phyloP scores from a whole-genome alignment of 208 protist species.

The Crithidia fasciculata region DNA sequence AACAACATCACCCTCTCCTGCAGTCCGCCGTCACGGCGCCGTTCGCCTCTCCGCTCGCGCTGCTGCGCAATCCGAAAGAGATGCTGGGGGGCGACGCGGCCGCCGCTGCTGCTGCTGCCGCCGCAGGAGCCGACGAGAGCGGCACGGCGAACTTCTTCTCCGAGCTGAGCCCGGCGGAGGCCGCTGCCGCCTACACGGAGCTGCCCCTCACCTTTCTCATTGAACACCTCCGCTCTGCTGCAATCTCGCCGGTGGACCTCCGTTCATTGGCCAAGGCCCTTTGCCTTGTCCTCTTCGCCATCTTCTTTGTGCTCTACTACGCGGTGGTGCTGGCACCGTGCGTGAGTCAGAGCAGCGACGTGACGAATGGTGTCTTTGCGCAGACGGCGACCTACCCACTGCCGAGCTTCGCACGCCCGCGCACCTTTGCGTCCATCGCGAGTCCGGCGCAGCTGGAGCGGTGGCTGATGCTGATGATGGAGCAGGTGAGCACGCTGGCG shows the following conservation, averaged over 20 bases:
- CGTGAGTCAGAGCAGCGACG: constrained; percentile 16
- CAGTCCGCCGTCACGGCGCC: neutral
- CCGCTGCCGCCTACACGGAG: constrained; percentile 40
- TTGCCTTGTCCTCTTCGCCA: constrained; percentile 5
- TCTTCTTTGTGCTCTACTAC: constrained; percentile 28
- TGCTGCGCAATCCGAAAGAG: constrained; percentile 8
- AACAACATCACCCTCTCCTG: neutral
- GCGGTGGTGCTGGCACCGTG: constrained; percentile 6
- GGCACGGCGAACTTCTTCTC: neutral
- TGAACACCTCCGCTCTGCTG: constrained; percentile 21
- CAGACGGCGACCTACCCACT: constrained; percentile 32
- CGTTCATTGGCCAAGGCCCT: neutral
- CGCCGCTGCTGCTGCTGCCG: neutral
- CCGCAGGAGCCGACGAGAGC: neutral
- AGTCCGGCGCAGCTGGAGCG: neutral
- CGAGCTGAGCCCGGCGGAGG: constrained; percentile 30
- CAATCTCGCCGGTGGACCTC: constrained; percentile 7
- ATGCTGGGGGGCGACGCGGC: neutral
- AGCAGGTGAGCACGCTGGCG: constrained; percentile 16
- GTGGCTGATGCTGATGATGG: constrained; percentile 26
- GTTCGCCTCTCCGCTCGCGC: constrained; percentile 6
- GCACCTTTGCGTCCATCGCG: constrained; percentile 36
- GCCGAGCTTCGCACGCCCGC: constrained; percentile 32
- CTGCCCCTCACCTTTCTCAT: constrained; percentile 49
- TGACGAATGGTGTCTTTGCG: constrained; percentile 21